phyloP scores from a whole-genome alignment of 23 red algal species.

The Gracilaria caudata region DNA sequence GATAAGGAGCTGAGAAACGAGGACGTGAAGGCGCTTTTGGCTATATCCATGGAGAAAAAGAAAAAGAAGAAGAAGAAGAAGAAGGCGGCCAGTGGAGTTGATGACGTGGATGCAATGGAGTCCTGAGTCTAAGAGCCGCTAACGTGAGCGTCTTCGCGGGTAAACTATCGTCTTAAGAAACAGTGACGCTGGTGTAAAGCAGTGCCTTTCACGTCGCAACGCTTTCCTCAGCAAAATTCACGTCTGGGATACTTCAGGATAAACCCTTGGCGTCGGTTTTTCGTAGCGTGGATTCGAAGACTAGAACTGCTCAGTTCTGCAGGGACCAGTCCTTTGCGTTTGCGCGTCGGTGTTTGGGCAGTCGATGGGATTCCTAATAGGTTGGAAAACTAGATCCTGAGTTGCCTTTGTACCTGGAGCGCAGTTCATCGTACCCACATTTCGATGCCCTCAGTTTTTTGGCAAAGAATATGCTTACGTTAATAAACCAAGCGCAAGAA shows the following conservation, averaged over 20 bases:
- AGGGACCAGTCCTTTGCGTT: not conserved
- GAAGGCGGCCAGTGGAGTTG: slow-evolving; percentile 34
- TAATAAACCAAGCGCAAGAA: slow-evolving; percentile 1
- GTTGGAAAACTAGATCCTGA: no score
- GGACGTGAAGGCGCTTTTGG: slow-evolving; percentile 73
- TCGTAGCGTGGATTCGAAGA: not conserved
- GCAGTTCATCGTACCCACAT: not conserved
- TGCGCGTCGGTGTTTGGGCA: not conserved
- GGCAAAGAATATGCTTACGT: not conserved
- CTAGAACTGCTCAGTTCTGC: not conserved
- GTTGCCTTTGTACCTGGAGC: not conserved
- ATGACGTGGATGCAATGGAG: slow-evolving; percentile 63
- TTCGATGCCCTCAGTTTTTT: not conserved
- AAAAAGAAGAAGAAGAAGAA: slow-evolving; percentile 86
- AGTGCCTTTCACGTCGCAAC: not conserved
- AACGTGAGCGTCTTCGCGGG: not conserved
- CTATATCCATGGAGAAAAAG: slow-evolving; percentile 71
- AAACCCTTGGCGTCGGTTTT: not conserved
- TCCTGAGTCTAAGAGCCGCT: not conserved
- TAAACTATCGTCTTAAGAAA: not conserved
- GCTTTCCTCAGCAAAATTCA: not conserved
- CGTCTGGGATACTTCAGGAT: not conserved
- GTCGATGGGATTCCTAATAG: not conserved
- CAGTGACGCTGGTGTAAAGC: not conserved
- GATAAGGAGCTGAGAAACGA: slow-evolving; percentile 70